Evolutionary conservation across 805 yeast genomes (phyloP), one percentile per base, ranked within the genome.

Genomic region (Ogataea populi-albae): DNA sequence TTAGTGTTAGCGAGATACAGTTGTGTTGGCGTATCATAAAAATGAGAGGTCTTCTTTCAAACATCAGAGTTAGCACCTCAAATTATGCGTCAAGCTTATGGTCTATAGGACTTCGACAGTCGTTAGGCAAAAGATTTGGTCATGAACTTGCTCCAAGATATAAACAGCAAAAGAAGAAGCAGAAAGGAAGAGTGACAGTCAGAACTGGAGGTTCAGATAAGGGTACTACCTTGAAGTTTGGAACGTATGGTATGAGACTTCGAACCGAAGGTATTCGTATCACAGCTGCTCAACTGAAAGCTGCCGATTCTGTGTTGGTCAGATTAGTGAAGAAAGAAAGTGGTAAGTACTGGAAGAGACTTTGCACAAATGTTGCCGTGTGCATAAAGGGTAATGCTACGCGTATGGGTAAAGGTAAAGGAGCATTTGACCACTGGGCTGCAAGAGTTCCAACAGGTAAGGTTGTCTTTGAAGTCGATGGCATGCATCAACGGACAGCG

Each of bases 361-460:
- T 89, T 38, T 77, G 80, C 33, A 83, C 96, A 16, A 82, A 85
- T 58, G 74, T 87, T 35, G 93, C 98, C 0, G 95, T 93, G 9
- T 88, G 96, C 64, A 78, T 86, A 43, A 93, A 93, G 68, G 98
- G 98, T 68, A 93, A 93, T 62, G 96, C 93, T 61, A 87, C 96
- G 8, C 93, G 98, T 81, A 93, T 93, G 98, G 98, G 98, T 70
- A 93, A 93, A 64, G 98, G 98, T 69, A 93, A 93, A 65, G 98
- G 98, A 65, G 82, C 89, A 0, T 91, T 93, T 58, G 96, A 87
- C 54, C 93, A 87, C 67, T 93, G 98, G 98, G 94, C 95, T 53
- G 85, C 81, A 22, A 79, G 98, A 54, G 93, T 93, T 10, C 95
- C 98, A 26, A 89, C 97, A 0, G 98, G 98, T 3, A 89, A 88